These are phyloP conservation scores for Kondoa malvinella DNA, from an alignment of 768 basidiomycete species.

Conservation along the genomic window DNA sequence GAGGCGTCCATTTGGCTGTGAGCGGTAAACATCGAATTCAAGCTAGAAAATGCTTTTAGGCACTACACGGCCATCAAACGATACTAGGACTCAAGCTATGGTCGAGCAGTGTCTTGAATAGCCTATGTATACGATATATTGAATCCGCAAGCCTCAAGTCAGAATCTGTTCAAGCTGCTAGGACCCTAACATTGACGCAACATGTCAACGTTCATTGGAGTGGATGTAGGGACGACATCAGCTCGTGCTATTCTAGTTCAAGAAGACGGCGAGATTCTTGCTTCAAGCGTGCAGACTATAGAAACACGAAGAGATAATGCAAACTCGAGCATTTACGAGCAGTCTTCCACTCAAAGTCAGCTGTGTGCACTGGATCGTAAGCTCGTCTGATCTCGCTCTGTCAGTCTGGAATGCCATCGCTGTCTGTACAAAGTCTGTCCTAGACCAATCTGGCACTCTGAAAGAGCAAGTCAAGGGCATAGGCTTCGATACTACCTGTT, in stretches of 20 bases:
- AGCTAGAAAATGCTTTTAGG: too few species aligned
- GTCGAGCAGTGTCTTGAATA: too few species aligned
- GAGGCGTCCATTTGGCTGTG: slow-evolving; percentile 31
- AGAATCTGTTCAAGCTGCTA: too few species aligned
- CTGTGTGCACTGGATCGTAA: slow-evolving; percentile 28
- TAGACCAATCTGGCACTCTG: slow-evolving; percentile 43
- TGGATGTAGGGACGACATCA: slow-evolving; percentile 91
- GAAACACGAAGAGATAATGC: slow-evolving; percentile 63
- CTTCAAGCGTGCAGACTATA: slow-evolving; percentile 65
- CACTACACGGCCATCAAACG: too few species aligned
- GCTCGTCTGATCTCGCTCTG: neutral
- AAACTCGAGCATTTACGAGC: slow-evolving; percentile 89
- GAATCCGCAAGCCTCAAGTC: too few species aligned
- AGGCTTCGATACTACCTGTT: slow-evolving; percentile 53
- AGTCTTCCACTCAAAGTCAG: slow-evolving; percentile 84
- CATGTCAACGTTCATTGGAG: too few species aligned
- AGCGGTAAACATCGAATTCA: too few species aligned
- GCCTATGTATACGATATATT: too few species aligned
- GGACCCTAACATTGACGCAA: too few species aligned
- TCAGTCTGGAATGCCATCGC: slow-evolving; percentile 28
- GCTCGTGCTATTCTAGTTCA: slow-evolving; percentile 69
- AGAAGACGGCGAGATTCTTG: slow-evolving; percentile 37
- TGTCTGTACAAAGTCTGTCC: slow-evolving; percentile 36
- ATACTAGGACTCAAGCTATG: too few species aligned
- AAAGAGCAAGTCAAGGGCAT: slow-evolving; percentile 54